Base-by-base conservation (phyloP, 106 monocot species). In the Phalaenopsis aphrodite region DNA sequence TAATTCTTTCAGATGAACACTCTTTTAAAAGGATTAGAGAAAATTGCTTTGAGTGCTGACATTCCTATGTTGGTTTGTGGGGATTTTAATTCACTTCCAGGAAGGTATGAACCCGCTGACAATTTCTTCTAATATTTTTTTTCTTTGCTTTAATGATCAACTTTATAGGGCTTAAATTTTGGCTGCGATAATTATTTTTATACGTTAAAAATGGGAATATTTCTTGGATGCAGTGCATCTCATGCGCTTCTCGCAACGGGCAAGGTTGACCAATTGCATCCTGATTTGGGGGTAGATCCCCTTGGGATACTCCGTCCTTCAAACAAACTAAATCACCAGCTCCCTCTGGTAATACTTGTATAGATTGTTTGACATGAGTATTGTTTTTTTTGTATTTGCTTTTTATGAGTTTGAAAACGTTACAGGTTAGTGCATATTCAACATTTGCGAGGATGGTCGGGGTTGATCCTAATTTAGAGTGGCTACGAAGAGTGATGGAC, bases 21-120 rank as follows among this genome's bases (percentile, higher is more conserved):
- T 41, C 93, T 99, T 72, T 78, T 99, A 79, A 99, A 93, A 83
- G 93, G 93, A n/a, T 78, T 99, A 84, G 99, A 99, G 68, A 99
- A 94, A 82, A 99, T 99, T 78, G 89, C 91, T 80, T 83, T 86
- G 16, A 99, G 88, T 86, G 91, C 91, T 39, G 99, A 95, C 78
- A 99, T 95, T 76, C 91, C 95, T 16, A 88, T 99, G 93, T 84
- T 99, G 91, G 90, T 99, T 1, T 99, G 99, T 88, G 99, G 99
- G 23, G 99, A 95, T 93, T 99, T 99, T 78, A 95, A 88, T 79
- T 88, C 95, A 38, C 64, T 86, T 65, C 99, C 99, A 79, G 91
- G 90, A 82, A 99, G 99, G 99, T 84, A 76, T 55, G 79, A n/a
- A 71, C 19, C 2, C 67, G 57, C 19, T 12, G 56, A 74, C 56